Evolutionary conservation across 768 basidiomycete genomes (phyloP), one percentile per base, ranked within the genome.

Genomic region (Boletellus emodensis): DNA sequence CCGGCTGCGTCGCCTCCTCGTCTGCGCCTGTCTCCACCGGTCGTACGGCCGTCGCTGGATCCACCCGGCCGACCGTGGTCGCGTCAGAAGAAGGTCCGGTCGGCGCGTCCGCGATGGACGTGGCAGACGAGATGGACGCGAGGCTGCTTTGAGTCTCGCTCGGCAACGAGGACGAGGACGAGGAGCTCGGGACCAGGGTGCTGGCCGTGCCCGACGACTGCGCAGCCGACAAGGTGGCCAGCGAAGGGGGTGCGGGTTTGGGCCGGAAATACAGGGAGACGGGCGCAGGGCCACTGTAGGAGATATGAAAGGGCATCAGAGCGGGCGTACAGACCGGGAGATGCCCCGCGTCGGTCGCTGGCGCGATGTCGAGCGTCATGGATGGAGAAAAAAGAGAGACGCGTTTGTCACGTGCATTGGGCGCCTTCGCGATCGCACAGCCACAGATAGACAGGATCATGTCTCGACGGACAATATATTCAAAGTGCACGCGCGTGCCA

Each of bases 261-360:
- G 84, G 73, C 40, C 76, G 77, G 65, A 92, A 83, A 65, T 84
- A 93, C 6, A 84, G 84, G 4, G 84, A 85, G 15, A 92, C 72
- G 6, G 84, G 82, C 1, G 90, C 89, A 17, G 77, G 75, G 0
- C 90, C 90, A 10, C 76, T 72, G 65, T 90, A 81, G 12, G 75
- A 68, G 41, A 92, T 82, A 57, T 85, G 82, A 55, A 94, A 93
- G 5, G 90, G 90, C 87, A 94, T 90, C 28, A 94, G 75, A 61
- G 83, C 76, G 1, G 87, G 88, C 3, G 69, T 72, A 41, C 79
- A 81, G 50, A n/a, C 70, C 62, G 10, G 78, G 56, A 55, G 53
- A 12, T 4, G 42, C 2, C 12, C 22, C 28, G 18, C 50, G 28
- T 52, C 51, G 4, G 24, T n/a, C 15, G 3, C 45, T 22, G 57